phyloP scores from a whole-genome alignment of 495 filamentous ascomycete genomes.

The Penicillium alfredii region DNA sequence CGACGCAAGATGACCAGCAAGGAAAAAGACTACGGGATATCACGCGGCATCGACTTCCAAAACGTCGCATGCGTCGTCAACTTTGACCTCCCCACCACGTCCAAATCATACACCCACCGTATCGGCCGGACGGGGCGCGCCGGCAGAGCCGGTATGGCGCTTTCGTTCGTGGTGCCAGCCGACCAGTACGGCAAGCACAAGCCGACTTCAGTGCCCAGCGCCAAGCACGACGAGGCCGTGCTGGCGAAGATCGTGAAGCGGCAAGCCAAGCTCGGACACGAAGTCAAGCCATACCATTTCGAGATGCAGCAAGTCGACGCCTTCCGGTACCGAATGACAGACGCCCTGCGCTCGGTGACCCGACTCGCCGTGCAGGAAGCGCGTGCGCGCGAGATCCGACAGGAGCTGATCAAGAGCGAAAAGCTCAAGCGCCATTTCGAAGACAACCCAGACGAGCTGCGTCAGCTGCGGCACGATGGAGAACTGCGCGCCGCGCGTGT shows the following conservation, averaged over 20 bases:
- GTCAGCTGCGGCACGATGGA: constrained; percentile 83
- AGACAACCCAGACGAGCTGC: constrained; percentile 86
- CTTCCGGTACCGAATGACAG: constrained; percentile 91
- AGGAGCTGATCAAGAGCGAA: constrained; percentile 86
- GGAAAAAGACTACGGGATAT: constrained; percentile 85
- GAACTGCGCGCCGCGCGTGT: constrained; percentile 73
- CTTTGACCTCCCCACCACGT: constrained; percentile 84
- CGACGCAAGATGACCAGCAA: constrained; percentile 53
- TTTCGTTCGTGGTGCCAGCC: constrained; percentile 86
- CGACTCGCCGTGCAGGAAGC: constrained; percentile 83
- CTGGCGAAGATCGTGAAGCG: constrained; percentile 65
- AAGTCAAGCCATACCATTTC: constrained; percentile 84
- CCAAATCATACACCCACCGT: constrained; percentile 92
- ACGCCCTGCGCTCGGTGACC: constrained; percentile 78
- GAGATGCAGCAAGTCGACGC: constrained; percentile 89
- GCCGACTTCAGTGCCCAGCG: constrained; percentile 64
- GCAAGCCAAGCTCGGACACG: constrained; percentile 66
- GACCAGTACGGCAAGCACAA: constrained; percentile 81
- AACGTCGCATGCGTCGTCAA: constrained; percentile 93
- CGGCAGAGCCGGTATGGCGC: constrained; percentile 82
- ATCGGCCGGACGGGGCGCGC: constrained; percentile 92
- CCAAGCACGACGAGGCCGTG: constrained; percentile 77
- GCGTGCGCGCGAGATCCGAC: constrained; percentile 73
- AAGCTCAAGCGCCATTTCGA: constrained; percentile 94
- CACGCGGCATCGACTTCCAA: constrained; percentile 93